Conservation (phyloP, 306 rosid genomes). For the Dalbergia cochinchinensis region DNA sequence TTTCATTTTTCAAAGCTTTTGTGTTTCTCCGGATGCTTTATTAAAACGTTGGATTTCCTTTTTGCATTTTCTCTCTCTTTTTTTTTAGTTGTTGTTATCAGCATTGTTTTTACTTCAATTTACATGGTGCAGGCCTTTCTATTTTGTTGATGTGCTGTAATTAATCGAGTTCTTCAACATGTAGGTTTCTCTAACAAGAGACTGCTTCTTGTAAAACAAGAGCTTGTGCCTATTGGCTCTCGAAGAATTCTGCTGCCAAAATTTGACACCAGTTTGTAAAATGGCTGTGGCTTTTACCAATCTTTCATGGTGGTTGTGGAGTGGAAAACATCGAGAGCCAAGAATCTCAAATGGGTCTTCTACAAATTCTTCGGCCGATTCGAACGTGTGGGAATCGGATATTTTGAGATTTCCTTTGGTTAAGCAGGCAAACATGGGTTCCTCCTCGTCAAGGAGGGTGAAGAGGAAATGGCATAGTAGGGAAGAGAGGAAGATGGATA, state of each 20-base stretch:
- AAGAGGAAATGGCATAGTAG: slow-evolving; percentile 90
- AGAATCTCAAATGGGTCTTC: slow-evolving; percentile 64
- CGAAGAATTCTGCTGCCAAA: slow-evolving; percentile 29
- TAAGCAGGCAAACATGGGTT: slow-evolving; percentile 58
- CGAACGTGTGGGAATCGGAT: slow-evolving; percentile 73
- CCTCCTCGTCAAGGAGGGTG: slow-evolving; percentile 80
- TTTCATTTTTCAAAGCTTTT: not conserved
- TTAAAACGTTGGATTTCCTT: slow-evolving; percentile 5
- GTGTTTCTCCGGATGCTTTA: slow-evolving; percentile 21
- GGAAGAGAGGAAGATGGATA: slow-evolving; percentile 85
- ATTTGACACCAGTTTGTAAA: slow-evolving; percentile 11
- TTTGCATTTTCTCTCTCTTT: too few species aligned
- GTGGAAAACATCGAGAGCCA: slow-evolving; percentile 83
- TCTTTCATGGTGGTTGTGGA: slow-evolving; percentile 94
- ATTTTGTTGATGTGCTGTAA: slow-evolving; percentile 26
- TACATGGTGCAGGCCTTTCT: not conserved
- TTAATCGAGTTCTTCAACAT: slow-evolving; percentile 33
- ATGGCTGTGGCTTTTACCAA: slow-evolving; percentile 90
- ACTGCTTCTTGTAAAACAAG: not conserved
- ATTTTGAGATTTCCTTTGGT: slow-evolving; percentile 74
- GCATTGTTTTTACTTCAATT: slow-evolving; percentile 26
- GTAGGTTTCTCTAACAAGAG: slow-evolving; percentile 44
- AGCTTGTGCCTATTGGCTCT: not conserved
- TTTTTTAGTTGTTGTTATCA: not conserved
- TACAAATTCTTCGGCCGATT: slow-evolving; percentile 62